These are phyloP conservation scores for Penicillium frequentans DNA, from an alignment of 2,329 filamentous ascomycete species.

Conservation along the genomic window DNA sequence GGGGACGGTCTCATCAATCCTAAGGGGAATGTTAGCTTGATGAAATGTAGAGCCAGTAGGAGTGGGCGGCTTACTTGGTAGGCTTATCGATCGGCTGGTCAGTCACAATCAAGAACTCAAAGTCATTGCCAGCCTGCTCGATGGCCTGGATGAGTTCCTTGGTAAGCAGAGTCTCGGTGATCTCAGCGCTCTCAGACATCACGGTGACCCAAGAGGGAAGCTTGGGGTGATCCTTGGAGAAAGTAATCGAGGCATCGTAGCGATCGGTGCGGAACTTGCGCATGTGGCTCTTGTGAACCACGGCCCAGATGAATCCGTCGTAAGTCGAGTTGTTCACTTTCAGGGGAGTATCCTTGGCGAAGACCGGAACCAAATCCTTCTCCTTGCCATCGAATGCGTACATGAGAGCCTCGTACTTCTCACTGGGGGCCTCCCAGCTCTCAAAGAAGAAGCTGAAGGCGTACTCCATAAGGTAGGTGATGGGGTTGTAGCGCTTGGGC, in stretches of 20 bases:
- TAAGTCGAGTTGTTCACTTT: slow-evolving; percentile 61
- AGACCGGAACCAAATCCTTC: slow-evolving; percentile 68
- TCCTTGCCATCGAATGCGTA: slow-evolving; percentile 95
- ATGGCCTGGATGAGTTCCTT: slow-evolving; percentile 82
- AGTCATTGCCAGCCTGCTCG: slow-evolving; percentile 71
- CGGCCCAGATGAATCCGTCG: slow-evolving; percentile 90
- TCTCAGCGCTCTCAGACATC: slow-evolving; percentile 96
- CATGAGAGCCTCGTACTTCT: slow-evolving; percentile 72
- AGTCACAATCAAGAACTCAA: slow-evolving; percentile 84
- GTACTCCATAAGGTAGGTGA: slow-evolving; percentile 65
- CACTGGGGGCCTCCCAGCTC: slow-evolving; percentile 65
- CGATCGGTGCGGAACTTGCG: slow-evolving; percentile 84
- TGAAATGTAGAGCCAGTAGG: neutral
- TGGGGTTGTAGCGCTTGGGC: slow-evolving; percentile 83
- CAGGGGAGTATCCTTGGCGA: slow-evolving; percentile 59
- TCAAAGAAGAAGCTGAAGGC: slow-evolving; percentile 77
- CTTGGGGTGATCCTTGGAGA: slow-evolving; percentile 89
- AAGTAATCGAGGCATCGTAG: slow-evolving; percentile 90
- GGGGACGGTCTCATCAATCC: slow-evolving; percentile 77
- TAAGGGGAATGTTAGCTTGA: slow-evolving; percentile 36
- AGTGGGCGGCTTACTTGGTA: slow-evolving; percentile 62
- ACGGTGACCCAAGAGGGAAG: slow-evolving; percentile 86
- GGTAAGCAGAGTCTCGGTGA: slow-evolving; percentile 83
- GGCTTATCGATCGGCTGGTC: slow-evolving; percentile 91
- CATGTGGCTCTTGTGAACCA: slow-evolving; percentile 96